Base-by-base conservation (phyloP, 1,284 basidiomycete species). In the Leccinum fallax region DNA sequence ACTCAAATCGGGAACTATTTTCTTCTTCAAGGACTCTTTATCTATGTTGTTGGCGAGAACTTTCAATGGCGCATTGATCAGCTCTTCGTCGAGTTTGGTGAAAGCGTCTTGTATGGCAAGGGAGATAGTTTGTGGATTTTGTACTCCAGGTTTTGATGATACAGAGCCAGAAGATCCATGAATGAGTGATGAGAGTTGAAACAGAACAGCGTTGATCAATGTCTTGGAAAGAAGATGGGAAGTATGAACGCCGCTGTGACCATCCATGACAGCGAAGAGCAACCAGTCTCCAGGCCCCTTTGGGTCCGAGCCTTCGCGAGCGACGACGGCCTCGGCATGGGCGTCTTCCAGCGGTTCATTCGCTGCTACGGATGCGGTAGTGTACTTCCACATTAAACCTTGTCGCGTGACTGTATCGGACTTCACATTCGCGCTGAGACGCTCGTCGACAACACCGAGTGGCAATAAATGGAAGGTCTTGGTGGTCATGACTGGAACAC, bases 331-430 rank as follows among this genome's bases (percentile, higher is more conserved):
- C 61, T 85, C 84, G 3, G 92, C 86, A 67, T 88, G 84, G 19
- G 94, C 87, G 74, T 98, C 95, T 76, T 98, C 95, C 60, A 97
- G 90, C 16, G 94, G 94, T 64, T 93, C 86, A 72, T 98, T 98
- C 6, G 93, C 90, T 1, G 92, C 80, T 40, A 98, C 78, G 53
- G 83, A 85, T 21, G 93, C 92, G 1, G 90, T 94, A 56, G 89
- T 84, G 76, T 91, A 89, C 73, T 84, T 86, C 85, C 90, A 93
- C 8, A 81, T 75, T 52, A 85, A 75, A 5, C 83, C 87, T 49
- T 78, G 85, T 55, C 83, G 80, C 30, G 74, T 65, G 56, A 79
- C 76, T 48, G 75, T 78, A 61, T 85, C 77, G 24, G 76, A 74
- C 19, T 77, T 80, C 8, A 84, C 84, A 69, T 86, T 80, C 66